A percentile compares a stretch with the other conserved stretches of the same genome.
These are phyloP conservation scores for Aspergillus sergii DNA, from an alignment of 2,329 filamentous ascomycete species.

Conservation along the genomic window DNA sequence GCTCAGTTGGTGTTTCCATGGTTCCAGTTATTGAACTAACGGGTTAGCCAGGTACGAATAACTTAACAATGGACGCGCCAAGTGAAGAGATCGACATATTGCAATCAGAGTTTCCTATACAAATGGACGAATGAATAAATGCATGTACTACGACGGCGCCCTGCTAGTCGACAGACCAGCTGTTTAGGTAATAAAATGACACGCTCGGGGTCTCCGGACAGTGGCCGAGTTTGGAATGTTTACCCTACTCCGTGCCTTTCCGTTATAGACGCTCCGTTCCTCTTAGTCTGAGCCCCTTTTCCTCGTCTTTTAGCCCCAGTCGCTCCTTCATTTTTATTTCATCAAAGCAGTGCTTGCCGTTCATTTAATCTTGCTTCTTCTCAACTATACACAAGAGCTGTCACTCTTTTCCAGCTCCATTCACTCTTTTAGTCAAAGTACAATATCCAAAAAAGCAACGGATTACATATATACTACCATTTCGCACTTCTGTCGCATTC, in stretches of 20 bases:
- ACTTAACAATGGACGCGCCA: not conserved
- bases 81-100: not conserved
- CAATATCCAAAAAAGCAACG: not conserved
- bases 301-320: not conserved
- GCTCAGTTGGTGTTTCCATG: not conserved
- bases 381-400: slow-evolving; percentile 31
- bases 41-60: not conserved
- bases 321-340: slow-evolving; percentile 10
- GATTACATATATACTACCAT: not conserved
- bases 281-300: slow-evolving; percentile 5
- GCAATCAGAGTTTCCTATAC: slow-evolving; percentile 1
- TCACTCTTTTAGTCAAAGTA: slow-evolving; percentile 28
- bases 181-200: not conserved
- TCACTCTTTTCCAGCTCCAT: slow-evolving; percentile 38
- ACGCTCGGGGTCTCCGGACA: not conserved
- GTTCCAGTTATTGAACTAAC: not conserved
- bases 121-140: not conserved
- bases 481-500: not conserved
- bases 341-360: slow-evolving; percentile 23
- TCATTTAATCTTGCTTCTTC: slow-evolving; percentile 20
- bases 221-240: not conserved
- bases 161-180: not conserved
- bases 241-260: not conserved
- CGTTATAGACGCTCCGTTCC: not conserved
- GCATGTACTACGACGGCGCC: not conserved